A percentile compares a stretch with the other conserved stretches of the same genome.
These are phyloP conservation scores for Zhuliangozyma parablackwelliae DNA, from an alignment of 1,139 yeast species.

Conservation along the genomic window DNA sequence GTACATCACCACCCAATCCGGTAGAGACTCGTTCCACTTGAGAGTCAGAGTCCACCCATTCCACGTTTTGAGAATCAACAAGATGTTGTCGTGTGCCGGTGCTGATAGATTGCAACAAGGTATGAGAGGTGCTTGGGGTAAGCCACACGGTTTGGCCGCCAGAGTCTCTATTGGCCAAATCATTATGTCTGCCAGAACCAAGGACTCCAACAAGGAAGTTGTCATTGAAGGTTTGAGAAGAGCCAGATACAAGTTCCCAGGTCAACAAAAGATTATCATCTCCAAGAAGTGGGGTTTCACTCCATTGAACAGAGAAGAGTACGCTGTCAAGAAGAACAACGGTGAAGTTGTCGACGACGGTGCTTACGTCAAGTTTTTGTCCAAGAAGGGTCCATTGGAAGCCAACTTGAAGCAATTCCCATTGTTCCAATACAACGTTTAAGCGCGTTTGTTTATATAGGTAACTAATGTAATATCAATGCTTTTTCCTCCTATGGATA, in stretches of 20 bases:
- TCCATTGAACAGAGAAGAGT: conserved; percentile 95
- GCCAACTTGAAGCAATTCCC: conserved; percentile 94
- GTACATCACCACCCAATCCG: conserved; percentile 95
- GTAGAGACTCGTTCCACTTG: conserved; percentile 99
- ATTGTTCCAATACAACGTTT: conserved; percentile 64
- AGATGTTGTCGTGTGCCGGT: conserved; percentile 99
- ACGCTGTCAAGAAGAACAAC: conserved; percentile 87
- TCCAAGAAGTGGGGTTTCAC: conserved; percentile 99
- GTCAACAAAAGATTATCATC: conserved; percentile 98
- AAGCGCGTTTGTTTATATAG: conserved; percentile 7
- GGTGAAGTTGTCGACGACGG: conserved; percentile 99
- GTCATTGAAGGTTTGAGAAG: conserved; percentile 99
- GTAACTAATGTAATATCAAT: background rate
- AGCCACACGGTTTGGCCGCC: conserved; percentile 99
- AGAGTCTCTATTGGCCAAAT: conserved; percentile 99
- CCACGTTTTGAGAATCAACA: conserved; percentile 99
- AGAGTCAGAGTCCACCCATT: conserved; percentile 99
- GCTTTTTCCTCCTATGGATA: background rate
- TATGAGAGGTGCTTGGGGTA: conserved; percentile 99
- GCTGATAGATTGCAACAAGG: conserved; percentile 99
- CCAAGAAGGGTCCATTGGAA: conserved; percentile 93
- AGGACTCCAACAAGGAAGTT: conserved; percentile 95
- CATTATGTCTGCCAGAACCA: conserved; percentile 97
- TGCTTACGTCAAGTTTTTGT: conserved; percentile 98
- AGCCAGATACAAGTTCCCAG: conserved; percentile 99